A percentile compares a stretch with the other conserved stretches of the same genome.
phyloP scores from a whole-genome alignment of 2,329 filamentous ascomycete species.

The Eutypa lata region DNA sequence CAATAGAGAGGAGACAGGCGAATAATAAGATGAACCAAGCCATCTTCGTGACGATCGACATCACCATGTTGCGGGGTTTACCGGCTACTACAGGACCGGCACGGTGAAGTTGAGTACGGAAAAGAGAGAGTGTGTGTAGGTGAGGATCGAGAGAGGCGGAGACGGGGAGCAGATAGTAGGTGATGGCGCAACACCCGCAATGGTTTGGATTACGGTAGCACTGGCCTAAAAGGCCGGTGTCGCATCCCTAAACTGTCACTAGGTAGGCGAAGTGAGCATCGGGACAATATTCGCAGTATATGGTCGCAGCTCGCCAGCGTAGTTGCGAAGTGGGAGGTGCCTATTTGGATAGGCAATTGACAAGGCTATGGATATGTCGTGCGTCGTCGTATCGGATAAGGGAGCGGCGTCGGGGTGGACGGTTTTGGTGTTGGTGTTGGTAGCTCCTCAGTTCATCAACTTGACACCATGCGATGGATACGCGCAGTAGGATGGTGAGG shows the following conservation, averaged over 20 bases:
- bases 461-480: too few species aligned
- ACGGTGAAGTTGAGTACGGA: background rate
- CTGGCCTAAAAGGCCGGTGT: background rate
- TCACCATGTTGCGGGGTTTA: conserved; percentile 26
- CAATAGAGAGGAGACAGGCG: conserved; percentile 28
- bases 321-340: background rate
- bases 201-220: background rate
- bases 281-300: background rate
- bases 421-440: too few species aligned
- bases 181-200: background rate
- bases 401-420: too few species aligned
- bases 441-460: too few species aligned
- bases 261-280: background rate
- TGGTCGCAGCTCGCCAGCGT: background rate
- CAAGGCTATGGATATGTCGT: too few species aligned
- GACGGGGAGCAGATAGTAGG: background rate
- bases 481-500: too few species aligned
- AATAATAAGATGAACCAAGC: conserved; percentile 27
- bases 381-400: too few species aligned
- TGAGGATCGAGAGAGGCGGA: background rate
- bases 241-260: background rate
- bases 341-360: background rate
- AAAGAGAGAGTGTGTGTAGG: too few species aligned
- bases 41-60: conserved; percentile 36
- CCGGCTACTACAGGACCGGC: background rate